Evolutionary conservation across 371 early-diverging fungal species (phyloP).

Genomic region (Batkoa obscura): DNA sequence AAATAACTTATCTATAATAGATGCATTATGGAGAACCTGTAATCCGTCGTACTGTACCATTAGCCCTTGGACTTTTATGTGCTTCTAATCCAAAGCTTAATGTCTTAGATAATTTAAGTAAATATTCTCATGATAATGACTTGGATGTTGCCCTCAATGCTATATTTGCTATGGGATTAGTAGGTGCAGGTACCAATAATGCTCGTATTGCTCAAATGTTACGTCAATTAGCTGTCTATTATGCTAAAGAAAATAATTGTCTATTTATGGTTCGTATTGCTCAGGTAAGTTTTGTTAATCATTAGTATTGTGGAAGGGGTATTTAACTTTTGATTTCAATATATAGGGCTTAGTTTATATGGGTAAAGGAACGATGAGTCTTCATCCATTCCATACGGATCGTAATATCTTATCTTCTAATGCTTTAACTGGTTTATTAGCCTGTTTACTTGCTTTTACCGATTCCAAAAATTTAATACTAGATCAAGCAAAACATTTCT

Average conservation of each 20-base stretch:
- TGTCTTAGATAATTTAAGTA: conserved; percentile 89
- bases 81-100: conserved; percentile 86
- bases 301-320: too few species aligned
- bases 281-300: conserved; percentile 19
- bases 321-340: too few species aligned
- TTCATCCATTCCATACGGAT: conserved; percentile 87
- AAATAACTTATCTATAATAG: conserved; percentile 12
- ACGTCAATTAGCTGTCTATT: conserved; percentile 89
- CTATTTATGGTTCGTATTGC: conserved; percentile 89
- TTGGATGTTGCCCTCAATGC: conserved; percentile 85
- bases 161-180: conserved; percentile 96
- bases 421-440: conserved; percentile 74
- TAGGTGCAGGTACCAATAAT: conserved; percentile 99
- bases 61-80: conserved; percentile 88
- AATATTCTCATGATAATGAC: conserved; percentile 94
- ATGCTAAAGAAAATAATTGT: conserved; percentile 84
- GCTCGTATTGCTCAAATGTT: conserved; percentile 95
- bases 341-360: conserved; percentile 73
- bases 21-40: conserved; percentile 97
- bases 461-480: conserved; percentile 50
- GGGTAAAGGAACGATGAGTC: conserved; percentile 94
- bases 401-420: conserved; percentile 78
- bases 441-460: conserved; percentile 73
- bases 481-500: conserved; percentile 47
- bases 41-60: conserved; percentile 81